Base-by-base conservation (phyloP, 306 rosid species). In the Medicago ruthenica region DNA sequence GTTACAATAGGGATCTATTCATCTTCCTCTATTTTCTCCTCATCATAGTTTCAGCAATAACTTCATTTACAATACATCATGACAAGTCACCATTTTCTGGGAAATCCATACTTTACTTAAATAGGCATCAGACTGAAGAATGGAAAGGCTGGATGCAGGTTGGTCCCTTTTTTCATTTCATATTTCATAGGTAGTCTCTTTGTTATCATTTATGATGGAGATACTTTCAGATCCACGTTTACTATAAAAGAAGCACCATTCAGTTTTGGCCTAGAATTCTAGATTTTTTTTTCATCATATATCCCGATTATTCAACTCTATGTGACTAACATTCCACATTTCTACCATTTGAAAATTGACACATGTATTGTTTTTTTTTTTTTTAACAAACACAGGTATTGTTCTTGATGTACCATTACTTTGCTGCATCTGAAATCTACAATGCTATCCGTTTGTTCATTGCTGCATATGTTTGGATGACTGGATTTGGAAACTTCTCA, bases 111-210 rank as follows among this genome's bases (percentile, higher is more conserved):
- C 98, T 89, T 69, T 95, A 89, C 83, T 81, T 95, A 76, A 95
- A 95, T 82, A 84, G 99, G 89, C 99, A 95, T 80, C 99, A 95
- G 88, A 95, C 99, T 66, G 99, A 92, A 87, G 99, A 95, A 82
- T 95, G 99, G 99, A 92, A 84, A 88, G 99, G 99, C 44, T 95
- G 99, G 97, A 95, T 92, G 99, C 99, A 95, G 97, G 99, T 95
- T 68, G 66, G 89, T 81, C 76, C 17, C 77, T 70, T 70, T 70
- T 20, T 81, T 77, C 55, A 67, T 41, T 59, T 75, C 65, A 31
- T 69, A 8, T 72, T 77, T 54, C 71, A 65, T 67, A 63, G 55
- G 44, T 64, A 47, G 71, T 78, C 70, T 66, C 60, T 71, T 34
- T 44, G 58, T 45, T 34, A 41, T 72, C 58, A 44, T 59, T 67